Evolutionary conservation across 306 rosid genomes (phyloP), one percentile per base, ranked within the genome.

Genomic region (Rosa persica): DNA sequence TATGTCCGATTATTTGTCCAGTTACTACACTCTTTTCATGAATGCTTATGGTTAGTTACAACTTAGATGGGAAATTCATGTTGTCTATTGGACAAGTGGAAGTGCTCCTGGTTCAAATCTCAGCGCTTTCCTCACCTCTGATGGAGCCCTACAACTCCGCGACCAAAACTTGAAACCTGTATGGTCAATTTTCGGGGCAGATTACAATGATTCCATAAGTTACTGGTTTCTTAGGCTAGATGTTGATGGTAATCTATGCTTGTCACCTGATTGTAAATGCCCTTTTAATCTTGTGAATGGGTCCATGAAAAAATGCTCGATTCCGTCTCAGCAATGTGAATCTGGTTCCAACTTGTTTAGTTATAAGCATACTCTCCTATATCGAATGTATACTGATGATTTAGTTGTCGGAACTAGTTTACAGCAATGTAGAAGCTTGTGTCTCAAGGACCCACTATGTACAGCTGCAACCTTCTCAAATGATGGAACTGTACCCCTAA

Each of bases 181-280:
- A 57, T 93, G 98, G 98, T 87, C 89, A n/a, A 86, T 82, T n/a
- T 93, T 88, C 74, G 94, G 90, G 51, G 93, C 85, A 72, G 98
- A 90, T 81, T 91, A 93, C 73, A 87, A 87, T 72, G 96, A 89
- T 72, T 78, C 86, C 7, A 77, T 87, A 54, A 84, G 13, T 51
- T 87, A 86, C 73, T 87, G 94, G 4, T 90, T 83, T 83, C 93
- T 93, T 60, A 86, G 93, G 90, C 84, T 93, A 44, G 96, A 93
- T 72, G 77, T 82, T 47, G 98, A 93, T 75, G 98, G 98, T 38
- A 90, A 93, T 84, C 87, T 93, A 49, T 82, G 98, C 36, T 80
- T 93, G 60, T 77, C 85, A 17, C 81, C 90, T 6, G 85, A 77
- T 17, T 93, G 98, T 61, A 40, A 46, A 76, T 90, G 98, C 72